A percentile compares a stretch with the other conserved stretches of the same genome.
Evolutionary conservation across 2,329 filamentous ascomycete genomes (phyloP).

Genomic region (Clonostachys byssicola): DNA sequence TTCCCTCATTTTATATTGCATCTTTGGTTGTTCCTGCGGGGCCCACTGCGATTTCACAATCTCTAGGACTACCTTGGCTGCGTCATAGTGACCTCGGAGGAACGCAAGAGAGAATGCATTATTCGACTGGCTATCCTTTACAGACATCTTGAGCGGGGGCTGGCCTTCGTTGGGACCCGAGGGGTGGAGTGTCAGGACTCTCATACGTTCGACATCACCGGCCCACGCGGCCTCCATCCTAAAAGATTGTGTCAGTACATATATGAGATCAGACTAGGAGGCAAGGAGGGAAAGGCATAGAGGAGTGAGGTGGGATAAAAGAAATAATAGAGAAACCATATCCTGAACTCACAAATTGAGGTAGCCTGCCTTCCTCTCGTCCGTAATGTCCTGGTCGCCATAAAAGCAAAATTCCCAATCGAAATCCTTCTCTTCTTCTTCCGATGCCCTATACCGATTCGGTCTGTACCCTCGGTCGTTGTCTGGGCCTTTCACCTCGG

Average conservation of each 20-base stretch:
- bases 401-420: conserved; percentile 46
- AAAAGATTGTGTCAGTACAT: background rate
- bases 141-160: conserved; percentile 60
- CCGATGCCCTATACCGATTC: conserved; percentile 5
- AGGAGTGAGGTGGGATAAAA: too few relatives aligned
- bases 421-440: conserved; percentile 28
- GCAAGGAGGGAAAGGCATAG: too few relatives aligned
- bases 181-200: conserved; percentile 53
- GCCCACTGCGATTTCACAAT: conserved; percentile 68
- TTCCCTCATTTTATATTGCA: conserved; percentile 41
- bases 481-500: conserved; percentile 32
- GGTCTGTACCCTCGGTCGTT: background rate
- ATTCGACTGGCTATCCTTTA: conserved; percentile 43
- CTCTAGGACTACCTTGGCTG: conserved; percentile 64
- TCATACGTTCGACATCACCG: conserved; percentile 63
- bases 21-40: conserved; percentile 45
- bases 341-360: conserved; percentile 49
- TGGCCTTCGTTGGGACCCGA: conserved; percentile 52
- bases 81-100: conserved; percentile 57
- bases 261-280: background rate
- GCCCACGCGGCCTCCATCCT: conserved; percentile 69
- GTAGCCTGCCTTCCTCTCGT: conserved; percentile 54
- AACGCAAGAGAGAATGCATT: conserved; percentile 67
- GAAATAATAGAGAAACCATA: too few relatives aligned
- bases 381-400: conserved; percentile 49